Evolutionary conservation across 192 early-diverging fungal species (phyloP).

Genomic region (Rhizophlyctis rosea): DNA sequence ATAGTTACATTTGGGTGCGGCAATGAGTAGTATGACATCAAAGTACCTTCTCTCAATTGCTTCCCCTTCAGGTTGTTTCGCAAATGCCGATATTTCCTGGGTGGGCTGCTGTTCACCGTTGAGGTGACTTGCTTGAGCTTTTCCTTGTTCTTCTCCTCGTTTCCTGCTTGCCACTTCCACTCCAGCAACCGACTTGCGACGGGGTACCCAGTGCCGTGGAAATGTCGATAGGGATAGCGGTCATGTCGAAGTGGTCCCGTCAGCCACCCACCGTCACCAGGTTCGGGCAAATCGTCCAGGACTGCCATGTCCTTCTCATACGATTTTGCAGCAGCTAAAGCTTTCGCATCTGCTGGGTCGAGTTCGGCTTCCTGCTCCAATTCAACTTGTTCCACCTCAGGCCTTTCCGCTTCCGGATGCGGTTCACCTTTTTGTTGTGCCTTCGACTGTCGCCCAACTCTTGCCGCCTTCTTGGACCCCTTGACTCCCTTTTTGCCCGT

Average conservation of each 20-base stretch:
- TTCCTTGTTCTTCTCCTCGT: conserved; percentile 29
- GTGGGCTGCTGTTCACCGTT: conserved; percentile 43
- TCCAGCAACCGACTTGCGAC: conserved; percentile 30
- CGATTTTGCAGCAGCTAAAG: neutral
- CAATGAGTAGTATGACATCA: neutral
- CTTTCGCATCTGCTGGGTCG: neutral
- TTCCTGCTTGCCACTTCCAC: conserved; percentile 42
- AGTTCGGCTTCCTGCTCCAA: too few species aligned
- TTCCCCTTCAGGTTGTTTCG: conserved; percentile 43
- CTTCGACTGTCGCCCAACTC: too few species aligned
- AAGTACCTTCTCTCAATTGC: conserved; percentile 48
- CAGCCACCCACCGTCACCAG: neutral
- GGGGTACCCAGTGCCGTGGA: neutral
- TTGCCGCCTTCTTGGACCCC: too few species aligned
- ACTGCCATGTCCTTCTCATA: neutral
- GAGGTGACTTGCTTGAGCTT: conserved; percentile 36
- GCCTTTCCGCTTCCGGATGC: too few species aligned
- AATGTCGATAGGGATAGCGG: neutral
- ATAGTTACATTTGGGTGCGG: neutral
- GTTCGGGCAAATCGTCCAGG: neutral
- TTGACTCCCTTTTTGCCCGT: too few species aligned
- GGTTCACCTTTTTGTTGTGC: too few species aligned
- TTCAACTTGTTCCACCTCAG: too few species aligned
- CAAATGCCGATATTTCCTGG: conserved; percentile 47
- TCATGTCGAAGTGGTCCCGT: neutral